Base-by-base conservation (phyloP, 1,284 basidiomycete genomes). In the Cryptococcus jaspeensis region DNA sequence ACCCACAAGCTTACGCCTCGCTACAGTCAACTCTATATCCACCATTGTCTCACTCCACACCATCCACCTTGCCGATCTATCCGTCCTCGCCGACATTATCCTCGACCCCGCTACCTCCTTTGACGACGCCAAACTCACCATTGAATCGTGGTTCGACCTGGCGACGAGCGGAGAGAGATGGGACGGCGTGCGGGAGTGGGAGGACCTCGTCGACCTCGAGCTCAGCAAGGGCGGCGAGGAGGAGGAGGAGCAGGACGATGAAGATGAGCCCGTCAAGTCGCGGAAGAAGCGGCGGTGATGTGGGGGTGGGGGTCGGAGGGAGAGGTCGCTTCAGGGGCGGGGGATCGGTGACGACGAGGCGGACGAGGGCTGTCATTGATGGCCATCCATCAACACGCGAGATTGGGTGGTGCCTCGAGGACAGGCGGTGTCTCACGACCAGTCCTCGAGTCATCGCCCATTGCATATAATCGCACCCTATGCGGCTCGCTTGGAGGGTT, bases 141-240 rank as follows among this genome's bases (percentile, higher is more conserved):
- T 76, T 11, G 74, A 76, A 53, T 56, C 61, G 3, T 76, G 73
- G 73, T 59, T 70, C 5, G 73, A 74, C 50, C 53, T 73, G 6
- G 61, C 61, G 5, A 53, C 58, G 0, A 66, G 65, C n/a, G 74
- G 74, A 1, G 67, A 70, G 39, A 42, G 73, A 23, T 70, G 64
- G 60, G 56, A 64, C 3, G 62, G 49, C 2, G 67, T 69, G 16
- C 51, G 66, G 18, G 74, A 76, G 53, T 76, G 74, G 74, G 70
- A 74, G 55, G 73, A 73, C 55, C 51, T 74, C 45, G 59, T 71
- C 4, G 64, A 62, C 18, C 42, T 73, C 18, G 74, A 76, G 59
- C 49, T 73, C 41, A 36, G 43, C 11, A 62, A 41, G 13, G 64
- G 54, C 9, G 55, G 55, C 16, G 55, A 45, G n/a, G 64, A 56